Conservation (phyloP, 1,284 basidiomycete species). For the Microbotryomycetes sp. region DNA sequence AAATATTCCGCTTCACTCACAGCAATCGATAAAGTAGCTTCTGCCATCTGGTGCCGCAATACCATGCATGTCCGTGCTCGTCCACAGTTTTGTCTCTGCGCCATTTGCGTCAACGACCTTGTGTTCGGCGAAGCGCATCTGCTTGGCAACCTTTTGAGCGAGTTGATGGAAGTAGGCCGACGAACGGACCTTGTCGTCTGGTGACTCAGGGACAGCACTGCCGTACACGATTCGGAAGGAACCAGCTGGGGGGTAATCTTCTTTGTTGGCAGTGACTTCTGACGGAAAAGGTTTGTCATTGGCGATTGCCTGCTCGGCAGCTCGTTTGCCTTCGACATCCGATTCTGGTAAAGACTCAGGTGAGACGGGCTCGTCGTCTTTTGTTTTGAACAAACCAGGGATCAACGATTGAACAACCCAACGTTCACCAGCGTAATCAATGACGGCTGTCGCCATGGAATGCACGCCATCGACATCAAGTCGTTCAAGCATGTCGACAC, state of each 20-base stretch:
- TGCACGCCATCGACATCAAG: slow-evolving; percentile 43
- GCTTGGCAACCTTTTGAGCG: slow-evolving; percentile 49
- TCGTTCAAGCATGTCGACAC: slow-evolving; percentile 50
- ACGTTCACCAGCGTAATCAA: slow-evolving; percentile 54
- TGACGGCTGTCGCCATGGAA: slow-evolving; percentile 46
- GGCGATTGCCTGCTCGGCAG: slow-evolving; percentile 61
- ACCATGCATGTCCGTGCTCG: slow-evolving; percentile 53
- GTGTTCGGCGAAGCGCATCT: slow-evolving; percentile 50
- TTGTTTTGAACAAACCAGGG: slow-evolving; percentile 51
- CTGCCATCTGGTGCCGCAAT: slow-evolving; percentile 52
- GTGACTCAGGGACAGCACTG: slow-evolving; percentile 49
- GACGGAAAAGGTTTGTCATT: slow-evolving; percentile 66
- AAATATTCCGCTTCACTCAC: slow-evolving; percentile 18
- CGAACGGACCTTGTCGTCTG: slow-evolving; percentile 44
- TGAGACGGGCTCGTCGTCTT: slow-evolving; percentile 33
- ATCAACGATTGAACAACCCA: slow-evolving; percentile 55
- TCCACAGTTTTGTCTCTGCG: slow-evolving; percentile 48
- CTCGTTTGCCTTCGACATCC: slow-evolving; percentile 33
- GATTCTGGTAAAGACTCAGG: slow-evolving; percentile 30
- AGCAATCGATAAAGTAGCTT: slow-evolving; percentile 52
- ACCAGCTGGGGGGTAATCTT: slow-evolving; percentile 41
- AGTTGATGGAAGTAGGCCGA: slow-evolving; percentile 47
- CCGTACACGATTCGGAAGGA: slow-evolving; percentile 52
- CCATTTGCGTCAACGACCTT: slow-evolving; percentile 47
- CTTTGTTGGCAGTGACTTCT: slow-evolving; percentile 50